A percentile compares a stretch with the other conserved stretches of the same genome.
Evolutionary conservation across 306 rosid genomes (phyloP).

Genomic region (Vigna radiata): DNA sequence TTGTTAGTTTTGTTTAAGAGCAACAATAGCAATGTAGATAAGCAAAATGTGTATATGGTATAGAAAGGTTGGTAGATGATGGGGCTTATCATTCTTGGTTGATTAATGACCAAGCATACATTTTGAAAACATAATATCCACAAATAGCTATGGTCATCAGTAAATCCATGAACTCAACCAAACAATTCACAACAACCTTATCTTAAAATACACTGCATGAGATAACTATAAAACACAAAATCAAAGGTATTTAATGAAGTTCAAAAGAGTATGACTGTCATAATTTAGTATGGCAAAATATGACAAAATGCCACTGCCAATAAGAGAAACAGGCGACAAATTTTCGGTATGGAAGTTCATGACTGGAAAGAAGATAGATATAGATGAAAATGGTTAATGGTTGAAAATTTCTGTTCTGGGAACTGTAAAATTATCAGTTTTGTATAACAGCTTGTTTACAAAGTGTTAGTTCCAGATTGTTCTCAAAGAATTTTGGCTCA

Average conservation of each 20-base stretch:
- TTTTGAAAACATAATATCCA: constrained; percentile 40
- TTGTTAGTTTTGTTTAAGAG: constrained; percentile 17
- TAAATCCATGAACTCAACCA: constrained; percentile 40
- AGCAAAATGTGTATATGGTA: constrained; percentile 42
- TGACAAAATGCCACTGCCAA: not conserved
- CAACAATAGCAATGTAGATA: constrained; percentile 24
- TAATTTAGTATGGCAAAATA: not conserved
- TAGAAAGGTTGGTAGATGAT: constrained; percentile 39
- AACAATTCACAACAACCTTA: constrained; percentile 34
- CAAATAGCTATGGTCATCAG: constrained; percentile 28
- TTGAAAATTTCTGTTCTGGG: not conserved
- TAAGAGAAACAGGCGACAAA: not conserved
- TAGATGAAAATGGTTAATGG: not conserved
- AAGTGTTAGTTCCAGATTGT: not conserved
- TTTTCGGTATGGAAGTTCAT: constrained; percentile 9
- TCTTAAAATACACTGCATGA: constrained; percentile 43
- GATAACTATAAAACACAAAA: constrained; percentile 9
- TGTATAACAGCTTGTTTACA: not conserved
- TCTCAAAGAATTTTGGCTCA: not conserved
- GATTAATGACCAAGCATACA: constrained; percentile 46
- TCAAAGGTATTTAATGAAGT: constrained; percentile 11
- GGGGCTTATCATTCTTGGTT: constrained; percentile 45
- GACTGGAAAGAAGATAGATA: not conserved
- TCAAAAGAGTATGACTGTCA: not conserved
- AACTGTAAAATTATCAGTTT: constrained; percentile 18